Percentiles rank a stretch among this genome's conserved stretches.
phyloP scores from a whole-genome alignment of 192 early-diverging fungal genomes.

The Phlyctochytrium bullatum region DNA sequence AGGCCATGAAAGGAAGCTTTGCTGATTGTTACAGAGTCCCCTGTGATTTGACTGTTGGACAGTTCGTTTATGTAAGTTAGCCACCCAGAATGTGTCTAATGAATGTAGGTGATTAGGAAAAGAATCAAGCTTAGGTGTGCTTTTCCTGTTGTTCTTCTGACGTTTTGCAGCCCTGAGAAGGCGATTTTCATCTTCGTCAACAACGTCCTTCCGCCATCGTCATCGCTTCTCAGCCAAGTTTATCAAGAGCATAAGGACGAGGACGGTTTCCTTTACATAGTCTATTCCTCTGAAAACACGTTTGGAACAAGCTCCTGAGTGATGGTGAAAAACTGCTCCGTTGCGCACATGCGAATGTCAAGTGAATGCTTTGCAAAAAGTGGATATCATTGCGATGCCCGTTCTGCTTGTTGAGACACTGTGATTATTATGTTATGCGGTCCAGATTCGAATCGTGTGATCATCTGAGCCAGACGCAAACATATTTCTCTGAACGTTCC shows the following conservation, averaged over 20 bases:
- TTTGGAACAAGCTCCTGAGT: too few species aligned
- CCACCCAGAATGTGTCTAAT: not conserved
- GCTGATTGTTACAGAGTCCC: constrained; percentile 60
- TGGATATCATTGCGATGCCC: too few species aligned
- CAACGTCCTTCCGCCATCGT: constrained; percentile 88
- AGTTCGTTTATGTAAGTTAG: constrained; percentile 82
- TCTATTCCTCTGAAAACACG: constrained; percentile 16
- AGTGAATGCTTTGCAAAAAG: too few species aligned
- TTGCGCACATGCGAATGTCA: too few species aligned
- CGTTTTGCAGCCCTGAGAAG: constrained; percentile 74
- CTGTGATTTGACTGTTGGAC: constrained; percentile 92
- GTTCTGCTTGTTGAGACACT: too few species aligned
- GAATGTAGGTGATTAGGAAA: constrained; percentile 78
- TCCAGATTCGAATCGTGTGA: constrained; percentile 74
- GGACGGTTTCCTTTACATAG: constrained; percentile 87
- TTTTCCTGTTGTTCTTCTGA: not conserved
- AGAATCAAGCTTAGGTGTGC: constrained; percentile 76
- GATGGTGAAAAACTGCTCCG: too few species aligned
- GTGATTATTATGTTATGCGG: not conserved
- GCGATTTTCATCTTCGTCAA: constrained; percentile 99
- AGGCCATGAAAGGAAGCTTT: not conserved
- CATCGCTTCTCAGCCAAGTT: constrained; percentile 87
- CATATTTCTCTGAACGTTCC: constrained; percentile 66
- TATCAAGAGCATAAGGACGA: constrained; percentile 98
- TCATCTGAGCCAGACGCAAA: constrained; percentile 85